Evolutionary conservation across 306 rosid species (phyloP).

Genomic region (Malus domestica): ASM211411v1 NC_041795.1:23344501-23345000

Average conservation of each 20-base stretch:
- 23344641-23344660: background rate
- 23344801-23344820: background rate
- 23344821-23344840: too few species aligned
- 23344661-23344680: background rate
- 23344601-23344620: background rate
- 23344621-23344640: background rate
- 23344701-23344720: constrained; percentile 43
- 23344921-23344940: constrained; percentile 62
- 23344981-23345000: background rate
- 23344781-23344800: background rate
- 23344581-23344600: constrained; percentile 66
- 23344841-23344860: too few species aligned
- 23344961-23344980: constrained; percentile 48
- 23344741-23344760: constrained; percentile 54
- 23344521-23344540: constrained; percentile 59
- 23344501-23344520: constrained; percentile 41
- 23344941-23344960: constrained; percentile 68
- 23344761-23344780: background rate
- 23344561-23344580: constrained; percentile 79
- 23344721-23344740: constrained; percentile 71
- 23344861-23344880: constrained; percentile 37
- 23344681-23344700: constrained; percentile 75
- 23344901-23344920: constrained; percentile 61
- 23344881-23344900: constrained; percentile 62
- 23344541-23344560: constrained; percentile 65